These are phyloP conservation scores for Aspergillus ellipticus DNA, from an alignment of 495 filamentous ascomycete genomes.

Conservation along the genomic window DNA sequence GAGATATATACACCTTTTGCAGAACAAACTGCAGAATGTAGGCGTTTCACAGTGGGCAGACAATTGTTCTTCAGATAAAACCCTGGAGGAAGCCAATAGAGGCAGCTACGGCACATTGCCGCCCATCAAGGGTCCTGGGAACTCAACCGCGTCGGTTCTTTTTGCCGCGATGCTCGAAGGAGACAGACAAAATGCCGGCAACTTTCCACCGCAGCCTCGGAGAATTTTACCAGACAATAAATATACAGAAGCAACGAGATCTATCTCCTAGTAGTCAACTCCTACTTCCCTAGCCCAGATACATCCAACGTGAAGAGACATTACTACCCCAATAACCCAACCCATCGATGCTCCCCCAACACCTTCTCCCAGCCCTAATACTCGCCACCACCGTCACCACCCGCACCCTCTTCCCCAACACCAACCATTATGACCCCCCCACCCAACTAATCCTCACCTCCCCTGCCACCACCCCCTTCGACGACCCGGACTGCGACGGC, in stretches of 20 bases:
- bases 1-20: neutral
- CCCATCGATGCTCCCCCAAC: neutral
- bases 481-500: conserved; percentile 11
- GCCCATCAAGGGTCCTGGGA: no score
- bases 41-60: no score
- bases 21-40: neutral
- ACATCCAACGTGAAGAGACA: neutral
- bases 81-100: no score
- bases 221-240: no score
- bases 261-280: neutral
- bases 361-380: neutral
- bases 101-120: no score
- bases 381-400: neutral
- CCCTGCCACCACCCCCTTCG: neutral
- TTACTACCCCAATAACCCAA: neutral
- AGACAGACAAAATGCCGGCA: no score
- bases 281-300: neutral
- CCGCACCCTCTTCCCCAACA: neutral
- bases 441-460: neutral
- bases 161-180: no score
- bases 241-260: no score
- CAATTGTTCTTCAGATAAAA: no score
- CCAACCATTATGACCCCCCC: neutral
- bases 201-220: no score
- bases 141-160: no score